Evolutionary conservation across 2,329 filamentous ascomycete genomes (phyloP), one percentile per base, ranked within the genome.

Genomic region (Mariannaea elegans): DNA sequence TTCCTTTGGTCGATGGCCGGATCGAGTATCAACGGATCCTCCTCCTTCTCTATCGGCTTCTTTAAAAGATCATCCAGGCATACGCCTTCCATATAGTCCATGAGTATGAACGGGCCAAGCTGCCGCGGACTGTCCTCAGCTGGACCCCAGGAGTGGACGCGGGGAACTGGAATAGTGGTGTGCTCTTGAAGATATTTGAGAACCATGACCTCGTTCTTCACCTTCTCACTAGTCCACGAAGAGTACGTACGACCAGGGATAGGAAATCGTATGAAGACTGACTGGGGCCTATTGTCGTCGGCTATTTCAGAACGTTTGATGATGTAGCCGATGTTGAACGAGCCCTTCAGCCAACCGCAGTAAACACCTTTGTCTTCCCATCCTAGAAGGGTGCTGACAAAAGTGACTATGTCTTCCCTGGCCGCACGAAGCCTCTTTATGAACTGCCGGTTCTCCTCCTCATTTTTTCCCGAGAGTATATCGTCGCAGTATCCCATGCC

Each of bases 21-120:
- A 36, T 71, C 52, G 13, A 71, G 27, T 3, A 69, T 18, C 16
- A 62, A 3, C 21, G 68, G 62, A 13, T 71, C 71, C 53, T 66
- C 27, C 14, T 73, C 60, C 32, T 52, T 48, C 34, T 65, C 50
- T 5, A 39, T 65, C 61, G 73, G 65, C 58, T 73, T 21, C 62
- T 69, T 63, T 1, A 75, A 60, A 4, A 44, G 27, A 74, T 4
- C 14, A 31, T 64, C 12, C 8, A 74, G 47, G 14, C 54, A 49
- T 7, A 32, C 56, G 3, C 74, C 73, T 10, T 73, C 62, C 7
- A 75, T 57, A 52, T 59, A 75, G 34, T 76, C 72, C 69, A 72
- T 72, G 14, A 75, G 71, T 2, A 73, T 76, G 18, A 73, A 76
- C 3, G 73, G 75, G 5, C 72, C 72, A 3, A 76, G 52, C 18